Percentiles rank a stretch among this genome's conserved stretches.
Evolutionary conservation across 768 basidiomycete species (phyloP).

Genomic region (Grammothele lineata): DNA sequence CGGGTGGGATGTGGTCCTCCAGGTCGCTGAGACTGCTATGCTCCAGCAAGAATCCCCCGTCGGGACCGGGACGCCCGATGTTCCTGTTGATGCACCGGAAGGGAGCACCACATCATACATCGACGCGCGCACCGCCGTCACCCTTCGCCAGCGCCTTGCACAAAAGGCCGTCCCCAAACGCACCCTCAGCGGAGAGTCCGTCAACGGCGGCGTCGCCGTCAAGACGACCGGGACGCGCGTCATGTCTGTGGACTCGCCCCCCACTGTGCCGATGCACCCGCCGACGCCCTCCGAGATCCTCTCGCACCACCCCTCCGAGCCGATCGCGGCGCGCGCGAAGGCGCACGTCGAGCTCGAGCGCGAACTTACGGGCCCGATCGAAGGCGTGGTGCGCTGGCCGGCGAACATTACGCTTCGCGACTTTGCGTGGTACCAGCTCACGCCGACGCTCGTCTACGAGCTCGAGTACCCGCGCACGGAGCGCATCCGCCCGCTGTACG

Average conservation of each 20-base stretch:
- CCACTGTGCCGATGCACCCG: slow-evolving; percentile 12
- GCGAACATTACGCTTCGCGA: slow-evolving; percentile 78
- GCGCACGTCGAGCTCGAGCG: slow-evolving; percentile 72
- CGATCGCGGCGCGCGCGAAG: slow-evolving; percentile 65
- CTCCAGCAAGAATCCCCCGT: slow-evolving; percentile 14
- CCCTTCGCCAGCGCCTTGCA: slow-evolving; percentile 62
- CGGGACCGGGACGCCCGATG: slow-evolving; percentile 37
- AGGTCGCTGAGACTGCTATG: slow-evolving; percentile 38
- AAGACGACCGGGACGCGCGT: slow-evolving; percentile 20
- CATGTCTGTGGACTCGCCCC: slow-evolving; percentile 14
- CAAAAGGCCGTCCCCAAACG: too few species aligned
- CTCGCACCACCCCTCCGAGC: slow-evolving; percentile 59
- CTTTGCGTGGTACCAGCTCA: slow-evolving; percentile 81
- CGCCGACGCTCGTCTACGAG: slow-evolving; percentile 94
- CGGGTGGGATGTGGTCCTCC: slow-evolving; percentile 62
- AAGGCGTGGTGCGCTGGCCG: slow-evolving; percentile 70
- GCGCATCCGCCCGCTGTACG: slow-evolving; percentile 72
- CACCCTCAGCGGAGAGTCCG: not conserved
- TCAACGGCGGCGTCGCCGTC: slow-evolving; percentile 1
- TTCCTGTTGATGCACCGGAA: slow-evolving; percentile 27
- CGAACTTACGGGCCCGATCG: slow-evolving; percentile 74
- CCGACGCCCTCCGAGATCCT: slow-evolving; percentile 38
- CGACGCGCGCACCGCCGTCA: slow-evolving; percentile 46
- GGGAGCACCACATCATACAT: slow-evolving; percentile 49
- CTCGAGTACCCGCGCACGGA: slow-evolving; percentile 93